These are phyloP conservation scores for Penicillium desertorum DNA, from an alignment of 495 filamentous ascomycete species.

Conservation along the genomic window DNA sequence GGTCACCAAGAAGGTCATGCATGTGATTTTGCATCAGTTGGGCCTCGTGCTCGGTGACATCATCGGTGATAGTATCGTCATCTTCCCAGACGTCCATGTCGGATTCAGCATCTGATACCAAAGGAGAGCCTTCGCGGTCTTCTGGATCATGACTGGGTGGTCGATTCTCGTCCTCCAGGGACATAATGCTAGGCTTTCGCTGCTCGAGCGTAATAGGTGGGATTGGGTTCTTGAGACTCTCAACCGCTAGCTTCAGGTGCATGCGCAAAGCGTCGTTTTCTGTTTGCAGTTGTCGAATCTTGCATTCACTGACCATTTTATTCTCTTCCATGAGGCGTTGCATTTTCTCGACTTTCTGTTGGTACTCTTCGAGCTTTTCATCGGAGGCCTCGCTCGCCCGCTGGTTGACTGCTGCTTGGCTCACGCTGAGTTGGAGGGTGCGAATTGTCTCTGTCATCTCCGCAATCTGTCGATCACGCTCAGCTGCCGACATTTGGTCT, in stretches of 20 bases:
- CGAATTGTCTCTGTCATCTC: conserved; percentile 95
- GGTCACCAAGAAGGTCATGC: conserved; percentile 70
- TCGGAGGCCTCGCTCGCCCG: conserved; percentile 56
- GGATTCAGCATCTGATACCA: conserved; percentile 28
- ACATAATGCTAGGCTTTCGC: conserved; percentile 37
- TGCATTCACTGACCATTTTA: conserved; percentile 81
- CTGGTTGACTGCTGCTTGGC: conserved; percentile 46
- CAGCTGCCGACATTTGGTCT: conserved; percentile 79
- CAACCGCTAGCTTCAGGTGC: conserved; percentile 82
- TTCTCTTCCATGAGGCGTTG: conserved; percentile 94
- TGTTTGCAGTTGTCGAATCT: conserved; percentile 79
- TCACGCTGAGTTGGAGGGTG: conserved; percentile 72
- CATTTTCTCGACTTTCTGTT: conserved; percentile 77
- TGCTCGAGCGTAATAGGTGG: conserved; percentile 39
- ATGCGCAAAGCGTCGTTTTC: conserved; percentile 87
- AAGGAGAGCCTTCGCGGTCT: conserved; percentile 41
- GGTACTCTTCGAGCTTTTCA: conserved; percentile 87
- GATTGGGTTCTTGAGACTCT: conserved; percentile 87
- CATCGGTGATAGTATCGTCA: conserved; percentile 28
- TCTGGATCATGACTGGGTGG: conserved; percentile 35
- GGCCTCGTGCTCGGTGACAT: conserved; percentile 40
- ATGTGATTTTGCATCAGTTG: conserved; percentile 66
- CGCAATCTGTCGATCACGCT: conserved; percentile 88
- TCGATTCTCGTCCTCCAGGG: conserved; percentile 43
- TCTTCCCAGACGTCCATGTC: conserved; percentile 47